Percentiles rank a stretch among this genome's conserved stretches.
These are phyloP conservation scores for Ustilago esculenta DNA, from an alignment of 1,284 basidiomycete species.

Conservation along the genomic window DNA sequence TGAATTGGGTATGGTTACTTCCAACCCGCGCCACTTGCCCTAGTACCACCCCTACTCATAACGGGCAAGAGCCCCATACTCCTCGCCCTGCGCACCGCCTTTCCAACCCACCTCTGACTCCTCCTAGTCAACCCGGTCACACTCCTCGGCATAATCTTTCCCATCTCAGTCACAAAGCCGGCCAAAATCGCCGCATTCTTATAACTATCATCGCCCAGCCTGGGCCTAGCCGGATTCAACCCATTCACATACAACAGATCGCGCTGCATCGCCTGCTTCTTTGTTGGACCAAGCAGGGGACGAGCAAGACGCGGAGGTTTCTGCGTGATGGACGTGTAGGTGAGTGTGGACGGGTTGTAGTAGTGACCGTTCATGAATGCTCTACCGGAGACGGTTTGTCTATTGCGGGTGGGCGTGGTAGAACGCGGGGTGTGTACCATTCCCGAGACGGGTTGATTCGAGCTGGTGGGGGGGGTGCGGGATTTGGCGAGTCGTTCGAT, in stretches of 20 bases:
- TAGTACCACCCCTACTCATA: conserved; percentile 49
- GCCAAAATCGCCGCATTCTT: conserved; percentile 77
- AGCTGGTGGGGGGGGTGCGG: conserved; percentile 1
- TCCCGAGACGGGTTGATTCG: background rate
- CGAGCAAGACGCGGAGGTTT: conserved; percentile 18
- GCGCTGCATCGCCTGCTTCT: conserved; percentile 37
- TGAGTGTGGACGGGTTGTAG: conserved; percentile 54
- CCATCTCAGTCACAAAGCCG: conserved; percentile 82
- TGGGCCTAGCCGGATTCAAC: conserved; percentile 65
- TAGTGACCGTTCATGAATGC: conserved; percentile 55
- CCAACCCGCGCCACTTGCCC: conserved; percentile 41
- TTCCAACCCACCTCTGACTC: conserved; percentile 82
- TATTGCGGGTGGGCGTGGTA: background rate
- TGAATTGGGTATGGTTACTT: too few relatives aligned
- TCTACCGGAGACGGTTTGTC: conserved; percentile 43
- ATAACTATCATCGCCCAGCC: conserved; percentile 69
- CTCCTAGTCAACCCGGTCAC: conserved; percentile 81
- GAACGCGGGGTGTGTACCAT: conserved; percentile 34
- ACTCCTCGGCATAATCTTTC: conserved; percentile 79
- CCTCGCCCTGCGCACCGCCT: conserved; percentile 88
- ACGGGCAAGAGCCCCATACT: conserved; percentile 87
- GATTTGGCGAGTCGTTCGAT: conserved; percentile 38
- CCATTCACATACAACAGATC: conserved; percentile 72
- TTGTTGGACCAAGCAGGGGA: conserved; percentile 56
- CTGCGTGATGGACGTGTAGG: conserved; percentile 30